Evolutionary conservation across 2,329 filamentous ascomycete genomes (phyloP), one percentile per base, ranked within the genome.

Genomic region (Neobulgaria alba): DNA sequence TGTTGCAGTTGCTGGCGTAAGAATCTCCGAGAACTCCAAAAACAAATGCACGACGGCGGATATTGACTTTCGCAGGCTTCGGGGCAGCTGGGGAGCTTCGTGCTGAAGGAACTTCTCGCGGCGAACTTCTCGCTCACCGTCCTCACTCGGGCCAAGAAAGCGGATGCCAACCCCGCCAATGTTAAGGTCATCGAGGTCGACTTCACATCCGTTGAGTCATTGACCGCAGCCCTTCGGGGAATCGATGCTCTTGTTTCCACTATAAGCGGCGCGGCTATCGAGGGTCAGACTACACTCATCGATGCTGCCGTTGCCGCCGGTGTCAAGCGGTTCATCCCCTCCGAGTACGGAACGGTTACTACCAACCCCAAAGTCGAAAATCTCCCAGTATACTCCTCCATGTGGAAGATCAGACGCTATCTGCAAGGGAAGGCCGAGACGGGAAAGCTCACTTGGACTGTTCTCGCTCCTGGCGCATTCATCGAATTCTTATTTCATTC

Each of bases 241-340:
- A 46, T 53, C 30, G 50, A 55, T 35, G 52, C 33, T 21, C 33
- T 55, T 20, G 46, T 56, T 10, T 54, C 47, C 23, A 50, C 45
- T 1, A 38, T 56, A 3, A 38, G 29, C n/a, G n/a, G 14, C 5
- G 14, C 12, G 3, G 43, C 33, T 10, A 20, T 47, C 7, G 43
- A 42, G 7, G 39, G 20, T 55, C 61, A 33, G 60, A 42, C 41
- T 10, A 16, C 62, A 33, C 58, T 79, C 41, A 67, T 79, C 37
- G 69, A 80, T 37, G 77, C 76, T 1, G 67, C 74, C n/a, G 65
- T 72, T 29, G 66, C 67, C 19, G 75, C 75, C 1, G 71, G 73
- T n/a, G 73, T 81, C 5, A 67, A 73, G 53, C 67, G 73, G 14
- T 77, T 79, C 60, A 64, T 81, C 29, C 75, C 76, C 1, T 71